Conservation (phyloP, 768 basidiomycete species). For the Erythrobasidium yunnanense region DNA sequence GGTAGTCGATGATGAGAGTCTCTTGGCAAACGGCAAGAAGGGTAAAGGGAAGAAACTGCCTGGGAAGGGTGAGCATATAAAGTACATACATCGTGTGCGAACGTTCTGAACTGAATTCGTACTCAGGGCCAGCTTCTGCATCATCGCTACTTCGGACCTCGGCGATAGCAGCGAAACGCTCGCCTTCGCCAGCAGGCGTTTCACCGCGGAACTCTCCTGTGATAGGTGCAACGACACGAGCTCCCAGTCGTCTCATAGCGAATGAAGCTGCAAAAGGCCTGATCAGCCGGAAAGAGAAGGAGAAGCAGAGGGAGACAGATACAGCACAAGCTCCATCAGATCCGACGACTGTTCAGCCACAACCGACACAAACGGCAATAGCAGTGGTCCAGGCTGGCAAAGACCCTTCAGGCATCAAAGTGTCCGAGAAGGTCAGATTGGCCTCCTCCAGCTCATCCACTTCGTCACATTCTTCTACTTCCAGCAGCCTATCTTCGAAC, state of each 20-base stretch:
- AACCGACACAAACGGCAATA: no score
- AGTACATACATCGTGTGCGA: background rate
- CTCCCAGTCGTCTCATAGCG: conserved; percentile 12
- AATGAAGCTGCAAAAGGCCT: conserved; percentile 23
- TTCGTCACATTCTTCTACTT: background rate
- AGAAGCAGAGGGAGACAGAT: background rate
- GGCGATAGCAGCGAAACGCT: background rate
- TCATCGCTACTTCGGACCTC: conserved; percentile 1
- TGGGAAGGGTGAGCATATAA: background rate
- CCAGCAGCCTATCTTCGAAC: background rate
- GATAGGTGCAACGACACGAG: background rate
- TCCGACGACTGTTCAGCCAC: no score
- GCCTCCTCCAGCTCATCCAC: background rate
- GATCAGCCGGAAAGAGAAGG: conserved; percentile 7
- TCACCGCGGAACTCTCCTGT: background rate
- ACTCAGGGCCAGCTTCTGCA: background rate
- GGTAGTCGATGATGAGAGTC: conserved; percentile 14
- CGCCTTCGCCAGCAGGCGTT: conserved; percentile 8
- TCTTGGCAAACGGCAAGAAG: conserved; percentile 16
- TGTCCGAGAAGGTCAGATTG: background rate
- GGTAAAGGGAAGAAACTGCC: background rate
- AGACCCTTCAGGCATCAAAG: no score
- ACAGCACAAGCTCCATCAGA: background rate
- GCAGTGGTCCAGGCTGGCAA: no score
- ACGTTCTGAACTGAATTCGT: background rate